phyloP scores from a whole-genome alignment of 2,329 filamentous ascomycete species.

The Colletotrichum sublineola region DNA sequence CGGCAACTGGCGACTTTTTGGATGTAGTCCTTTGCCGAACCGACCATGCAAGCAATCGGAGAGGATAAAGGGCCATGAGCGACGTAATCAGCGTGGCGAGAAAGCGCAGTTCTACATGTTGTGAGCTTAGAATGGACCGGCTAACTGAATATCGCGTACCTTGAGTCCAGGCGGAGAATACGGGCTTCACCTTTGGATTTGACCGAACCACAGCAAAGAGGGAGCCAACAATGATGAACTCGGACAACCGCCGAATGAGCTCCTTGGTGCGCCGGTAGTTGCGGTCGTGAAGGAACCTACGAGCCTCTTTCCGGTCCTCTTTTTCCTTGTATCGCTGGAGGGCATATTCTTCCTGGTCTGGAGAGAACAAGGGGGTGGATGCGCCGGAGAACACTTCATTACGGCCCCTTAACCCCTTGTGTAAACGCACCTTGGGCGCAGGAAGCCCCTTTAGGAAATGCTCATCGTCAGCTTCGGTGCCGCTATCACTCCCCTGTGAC shows the following conservation, averaged over 20 bases:
- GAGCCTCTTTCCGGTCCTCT: slow-evolving; percentile 15
- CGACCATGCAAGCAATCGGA: slow-evolving; percentile 67
- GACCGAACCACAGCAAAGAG: slow-evolving; percentile 63
- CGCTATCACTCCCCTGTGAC: slow-evolving; percentile 83
- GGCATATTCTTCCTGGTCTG: slow-evolving; percentile 57
- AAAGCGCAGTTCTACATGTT: slow-evolving; percentile 59
- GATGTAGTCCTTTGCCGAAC: slow-evolving; percentile 56
- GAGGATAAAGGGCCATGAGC: slow-evolving; percentile 68
- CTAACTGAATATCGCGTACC: slow-evolving; percentile 55
- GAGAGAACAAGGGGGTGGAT: slow-evolving; percentile 68
- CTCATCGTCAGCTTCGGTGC: slow-evolving; percentile 96
- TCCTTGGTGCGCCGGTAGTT: slow-evolving; percentile 62
- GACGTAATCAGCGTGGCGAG: slow-evolving; percentile 52
- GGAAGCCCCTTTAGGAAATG: slow-evolving; percentile 88
- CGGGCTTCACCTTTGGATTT: slow-evolving; percentile 61
- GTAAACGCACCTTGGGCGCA: slow-evolving; percentile 77
- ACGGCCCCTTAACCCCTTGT: slow-evolving; percentile 81
- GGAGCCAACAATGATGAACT: slow-evolving; percentile 64
- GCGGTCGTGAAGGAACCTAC: slow-evolving; percentile 45
- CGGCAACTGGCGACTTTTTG: slow-evolving; percentile 57
- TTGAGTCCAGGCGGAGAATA: slow-evolving; percentile 62
- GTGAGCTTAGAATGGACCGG: slow-evolving; percentile 42
- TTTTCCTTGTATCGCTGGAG: slow-evolving; percentile 28
- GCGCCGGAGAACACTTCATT: slow-evolving; percentile 67
- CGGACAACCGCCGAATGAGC: slow-evolving; percentile 64